Evolutionary conservation across 2,329 filamentous ascomycete species (phyloP).

Genomic region (Fusarium robinianum): DNA sequence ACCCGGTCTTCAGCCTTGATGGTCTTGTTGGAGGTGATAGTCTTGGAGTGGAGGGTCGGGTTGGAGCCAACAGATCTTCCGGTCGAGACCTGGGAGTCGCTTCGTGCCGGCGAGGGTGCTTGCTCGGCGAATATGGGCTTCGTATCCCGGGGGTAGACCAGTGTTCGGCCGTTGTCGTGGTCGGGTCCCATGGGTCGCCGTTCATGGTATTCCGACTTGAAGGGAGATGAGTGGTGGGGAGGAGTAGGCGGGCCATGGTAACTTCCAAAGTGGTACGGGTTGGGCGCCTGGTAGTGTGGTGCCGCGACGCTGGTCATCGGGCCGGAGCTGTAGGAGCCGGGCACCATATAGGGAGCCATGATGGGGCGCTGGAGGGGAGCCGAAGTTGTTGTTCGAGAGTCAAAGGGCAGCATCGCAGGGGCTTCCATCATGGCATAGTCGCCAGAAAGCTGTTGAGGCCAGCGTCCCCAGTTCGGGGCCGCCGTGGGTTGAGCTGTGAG

Average conservation of each 20-base stretch:
- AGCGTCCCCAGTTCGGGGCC: constrained; percentile 58
- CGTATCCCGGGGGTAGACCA: constrained; percentile 35
- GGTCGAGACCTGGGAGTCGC: constrained; percentile 40
- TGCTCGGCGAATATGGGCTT: constrained; percentile 41
- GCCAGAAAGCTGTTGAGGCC: constrained; percentile 53
- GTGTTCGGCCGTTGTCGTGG: constrained; percentile 29
- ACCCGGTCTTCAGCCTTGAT: constrained; percentile 55
- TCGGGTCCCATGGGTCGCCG: constrained; percentile 34
- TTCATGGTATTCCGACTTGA: constrained; percentile 42
- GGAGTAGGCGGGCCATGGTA: constrained; percentile 47
- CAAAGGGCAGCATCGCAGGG: constrained; percentile 54
- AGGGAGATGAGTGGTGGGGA: constrained; percentile 41
- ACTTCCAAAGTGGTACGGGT: constrained; percentile 50
- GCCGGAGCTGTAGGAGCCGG: constrained; percentile 49
- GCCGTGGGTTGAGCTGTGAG: constrained; percentile 52
- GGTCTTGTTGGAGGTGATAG: constrained; percentile 51
- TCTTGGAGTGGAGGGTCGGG: constrained; percentile 45
- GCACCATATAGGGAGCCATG: constrained; percentile 53
- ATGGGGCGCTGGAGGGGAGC: constrained; percentile 49
- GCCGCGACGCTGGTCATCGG: constrained; percentile 49
- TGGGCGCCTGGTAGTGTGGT: constrained; percentile 49
- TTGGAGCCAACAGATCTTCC: constrained; percentile 31
- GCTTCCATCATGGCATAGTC: constrained; percentile 56
- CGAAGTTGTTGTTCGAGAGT: constrained; percentile 47
- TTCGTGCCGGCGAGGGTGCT: constrained; percentile 41